These are phyloP conservation scores for Aspergillus aculeatus DNA, from an alignment of 2,329 filamentous ascomycete genomes.

Conservation along the genomic window DNA sequence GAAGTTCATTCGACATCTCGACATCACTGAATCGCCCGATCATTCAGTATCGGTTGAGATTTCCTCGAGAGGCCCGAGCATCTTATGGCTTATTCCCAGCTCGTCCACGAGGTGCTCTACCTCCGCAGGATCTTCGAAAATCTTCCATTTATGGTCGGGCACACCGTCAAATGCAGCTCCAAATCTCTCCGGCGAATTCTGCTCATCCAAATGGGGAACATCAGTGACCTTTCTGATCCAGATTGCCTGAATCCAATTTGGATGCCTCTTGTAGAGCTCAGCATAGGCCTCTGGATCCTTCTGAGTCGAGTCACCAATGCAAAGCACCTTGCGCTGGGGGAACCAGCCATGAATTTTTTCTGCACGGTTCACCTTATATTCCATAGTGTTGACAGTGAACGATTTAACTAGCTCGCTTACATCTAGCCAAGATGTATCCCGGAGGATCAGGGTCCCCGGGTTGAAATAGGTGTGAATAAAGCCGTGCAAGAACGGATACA, in stretches of 20 bases:
- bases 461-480: slow-evolving; percentile 74
- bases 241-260: slow-evolving; percentile 77
- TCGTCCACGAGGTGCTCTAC: slow-evolving; percentile 39
- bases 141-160: slow-evolving; percentile 69
- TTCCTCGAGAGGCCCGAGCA: neutral
- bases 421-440: slow-evolving; percentile 84
- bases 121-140: slow-evolving; percentile 77
- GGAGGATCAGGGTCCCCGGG: slow-evolving; percentile 75
- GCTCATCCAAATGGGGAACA: slow-evolving; percentile 70
- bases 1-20: neutral
- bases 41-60: neutral
- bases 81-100: slow-evolving; percentile 16
- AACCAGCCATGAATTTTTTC: slow-evolving; percentile 75
- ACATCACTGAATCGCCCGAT: neutral
- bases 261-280: slow-evolving; percentile 66
- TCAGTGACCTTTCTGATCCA: slow-evolving; percentile 82
- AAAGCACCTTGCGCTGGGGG: slow-evolving; percentile 74
- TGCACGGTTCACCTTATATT: slow-evolving; percentile 82
- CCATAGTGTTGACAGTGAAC: slow-evolving; percentile 75
- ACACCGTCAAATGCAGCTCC: slow-evolving; percentile 77
- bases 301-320: slow-evolving; percentile 88
- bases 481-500: slow-evolving; percentile 78
- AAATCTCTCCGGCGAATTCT: slow-evolving; percentile 73
- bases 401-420: slow-evolving; percentile 75
- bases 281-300: slow-evolving; percentile 88